Conservation (phyloP, 441 rosid species). For the Euphorbia schlechtendalii region DNA sequence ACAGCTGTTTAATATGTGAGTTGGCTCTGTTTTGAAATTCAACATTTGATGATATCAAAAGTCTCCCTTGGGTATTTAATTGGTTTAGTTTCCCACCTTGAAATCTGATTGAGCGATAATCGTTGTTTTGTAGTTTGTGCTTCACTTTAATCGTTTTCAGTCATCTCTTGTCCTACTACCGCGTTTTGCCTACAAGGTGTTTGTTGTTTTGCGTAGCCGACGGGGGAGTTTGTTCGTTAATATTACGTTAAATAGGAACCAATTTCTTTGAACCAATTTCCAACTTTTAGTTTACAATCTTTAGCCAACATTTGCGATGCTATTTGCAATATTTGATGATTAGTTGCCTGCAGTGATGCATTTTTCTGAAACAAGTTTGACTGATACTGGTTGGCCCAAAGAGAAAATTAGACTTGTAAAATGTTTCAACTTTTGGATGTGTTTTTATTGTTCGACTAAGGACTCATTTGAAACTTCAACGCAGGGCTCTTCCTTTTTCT, state of each 20-base stretch:
- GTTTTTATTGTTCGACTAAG: background rate
- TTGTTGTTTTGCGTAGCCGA: conserved; percentile 4
- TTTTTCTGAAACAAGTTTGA: background rate
- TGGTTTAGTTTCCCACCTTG: too few relatives aligned
- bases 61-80: too few relatives aligned
- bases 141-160: too few relatives aligned
- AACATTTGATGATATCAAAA: too few relatives aligned
- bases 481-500: background rate
- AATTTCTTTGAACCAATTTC: too few relatives aligned
- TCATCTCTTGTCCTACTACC: too few relatives aligned
- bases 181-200: background rate
- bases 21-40: too few relatives aligned
- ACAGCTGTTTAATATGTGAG: too few relatives aligned
- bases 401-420: too few relatives aligned
- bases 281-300: background rate
- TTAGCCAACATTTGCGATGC: background rate
- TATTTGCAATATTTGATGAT: background rate
- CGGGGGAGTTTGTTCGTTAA: background rate
- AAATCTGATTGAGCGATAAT: too few relatives aligned
- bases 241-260: background rate
- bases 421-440: background rate
- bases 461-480: background rate
- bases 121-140: too few relatives aligned
- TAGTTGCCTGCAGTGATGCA: too few relatives aligned
- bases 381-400: background rate